phyloP scores from a whole-genome alignment of 192 early-diverging fungal species.

The Gaertneriomyces sp. region DNA sequence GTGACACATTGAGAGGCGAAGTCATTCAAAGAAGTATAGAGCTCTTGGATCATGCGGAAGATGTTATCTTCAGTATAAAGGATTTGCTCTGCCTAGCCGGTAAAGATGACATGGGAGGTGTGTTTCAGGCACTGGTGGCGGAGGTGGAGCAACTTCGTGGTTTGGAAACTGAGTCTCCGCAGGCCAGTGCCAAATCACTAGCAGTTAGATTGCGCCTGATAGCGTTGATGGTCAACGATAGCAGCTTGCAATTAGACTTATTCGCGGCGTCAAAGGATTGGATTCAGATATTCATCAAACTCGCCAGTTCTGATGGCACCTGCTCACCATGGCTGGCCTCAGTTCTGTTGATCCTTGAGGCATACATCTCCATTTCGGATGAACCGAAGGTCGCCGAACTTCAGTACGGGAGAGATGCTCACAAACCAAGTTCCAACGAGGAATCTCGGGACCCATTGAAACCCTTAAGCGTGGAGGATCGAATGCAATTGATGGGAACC shows the following conservation, averaged over 20 bases:
- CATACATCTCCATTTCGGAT: conserved; percentile 58
- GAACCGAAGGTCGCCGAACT: conserved; percentile 47
- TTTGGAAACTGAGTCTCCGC: neutral
- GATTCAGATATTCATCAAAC: conserved; percentile 7
- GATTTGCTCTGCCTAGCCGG: conserved; percentile 59
- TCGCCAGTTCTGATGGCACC: conserved; percentile 18
- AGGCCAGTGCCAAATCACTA: conserved; percentile 28
- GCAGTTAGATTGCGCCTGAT: conserved; percentile 54
- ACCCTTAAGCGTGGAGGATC: conserved; percentile 12
- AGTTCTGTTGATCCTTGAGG: conserved; percentile 61
- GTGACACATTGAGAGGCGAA: conserved; percentile 42
- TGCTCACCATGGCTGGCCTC: conserved; percentile 55
- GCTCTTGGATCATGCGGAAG: conserved; percentile 53
- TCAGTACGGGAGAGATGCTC: neutral
- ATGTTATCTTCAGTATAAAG: conserved; percentile 63
- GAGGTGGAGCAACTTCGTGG: conserved; percentile 21
- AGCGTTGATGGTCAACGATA: conserved; percentile 60
- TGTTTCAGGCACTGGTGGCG: conserved; percentile 13
- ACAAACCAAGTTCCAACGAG: neutral
- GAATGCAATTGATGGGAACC: conserved; percentile 25
- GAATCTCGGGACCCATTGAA: conserved; percentile 3
- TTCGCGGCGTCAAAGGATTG: conserved; percentile 16
- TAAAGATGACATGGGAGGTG: conserved; percentile 41
- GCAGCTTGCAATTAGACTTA: conserved; percentile 46
- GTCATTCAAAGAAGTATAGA: conserved; percentile 33